These are phyloP conservation scores for Geum urbanum DNA, from an alignment of 306 rosid species.

Conservation along the genomic window DNA sequence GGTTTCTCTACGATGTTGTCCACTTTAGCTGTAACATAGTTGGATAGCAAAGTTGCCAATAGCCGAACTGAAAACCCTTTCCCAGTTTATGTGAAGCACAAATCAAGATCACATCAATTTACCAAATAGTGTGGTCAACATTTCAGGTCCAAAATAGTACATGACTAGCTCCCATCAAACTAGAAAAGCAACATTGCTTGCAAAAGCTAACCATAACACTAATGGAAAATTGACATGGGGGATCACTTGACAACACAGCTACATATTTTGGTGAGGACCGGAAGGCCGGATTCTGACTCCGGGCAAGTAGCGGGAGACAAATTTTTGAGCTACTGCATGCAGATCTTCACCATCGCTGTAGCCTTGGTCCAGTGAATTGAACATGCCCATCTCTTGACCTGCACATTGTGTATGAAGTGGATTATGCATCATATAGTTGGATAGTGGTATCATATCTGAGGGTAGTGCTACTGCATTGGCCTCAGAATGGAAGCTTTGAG, in stretches of 20 bases:
- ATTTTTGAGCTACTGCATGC: constrained; percentile 56
- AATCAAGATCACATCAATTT: not conserved
- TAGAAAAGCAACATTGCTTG: constrained; percentile 7
- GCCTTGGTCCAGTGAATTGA: constrained; percentile 36
- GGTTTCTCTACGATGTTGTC: no score
- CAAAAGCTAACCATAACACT: not conserved
- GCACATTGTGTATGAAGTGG: constrained; percentile 31
- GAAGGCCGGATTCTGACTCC: constrained; percentile 54
- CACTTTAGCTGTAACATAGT: no score
- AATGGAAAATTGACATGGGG: constrained; percentile 4
- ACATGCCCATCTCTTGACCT: constrained; percentile 18
- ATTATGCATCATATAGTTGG: constrained; percentile 39
- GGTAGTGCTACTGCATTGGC: constrained; percentile 23
- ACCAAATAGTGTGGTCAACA: not conserved
- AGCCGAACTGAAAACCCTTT: not conserved
- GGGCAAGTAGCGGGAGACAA: constrained; percentile 56
- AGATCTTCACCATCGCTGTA: constrained; percentile 41
- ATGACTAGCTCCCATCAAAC: no score
- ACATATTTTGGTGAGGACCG: constrained; percentile 24
- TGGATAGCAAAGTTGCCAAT: no score
- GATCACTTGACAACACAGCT: not conserved
- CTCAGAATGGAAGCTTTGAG: constrained; percentile 28
- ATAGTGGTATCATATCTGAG: constrained; percentile 28
- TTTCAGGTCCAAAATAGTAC: not conserved
- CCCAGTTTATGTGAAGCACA: not conserved